Evolutionary conservation across 345 rosid genomes (phyloP), one percentile per base, ranked within the genome.

Genomic region (Corymbia maculata): DNA sequence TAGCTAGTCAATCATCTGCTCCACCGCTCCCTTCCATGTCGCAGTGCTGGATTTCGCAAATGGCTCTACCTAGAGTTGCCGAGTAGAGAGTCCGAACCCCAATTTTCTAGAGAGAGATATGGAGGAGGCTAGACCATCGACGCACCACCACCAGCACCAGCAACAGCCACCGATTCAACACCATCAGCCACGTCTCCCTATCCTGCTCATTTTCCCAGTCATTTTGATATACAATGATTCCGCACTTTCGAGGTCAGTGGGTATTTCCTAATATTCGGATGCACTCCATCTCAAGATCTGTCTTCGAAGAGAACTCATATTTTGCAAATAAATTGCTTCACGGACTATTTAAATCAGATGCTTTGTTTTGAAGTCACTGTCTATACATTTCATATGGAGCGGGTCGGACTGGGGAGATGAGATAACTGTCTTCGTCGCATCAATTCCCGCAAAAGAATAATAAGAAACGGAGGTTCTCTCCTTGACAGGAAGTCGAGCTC

Each of bases 111-210:
- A 52, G 53, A 79, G 50, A 52, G 85, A 87, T 52, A 94, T 94
- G 98, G 96, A 95, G 87, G 98, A 93, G 55, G 93, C 93, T 51
- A 94, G 93, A 86, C 88, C 92, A 32, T 79, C 90, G 61, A 90
- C 92, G 75, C 91, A 47, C 36, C 87, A 85, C 30, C 68, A 88
- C 1, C 30, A 89, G 79, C 68, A 88, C 1, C 30, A 89, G 79
- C 93, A 92, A 26, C 94, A 91, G 53, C 94, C 92, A 21, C 93
- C 90, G 44, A 82, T 93, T 45, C 93, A 92, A 28, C 92, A 91
- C 16, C 96, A 92, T 14, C 30, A 28, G 30, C 30, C 68, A 1
- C 28, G 68, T 6, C 30, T 26, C 30, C 68, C 26, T 26, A 59
- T 26, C 68, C 30, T 10, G 11, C 26, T 59, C 15, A 26, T 59